Conservation (phyloP, 2,329 filamentous ascomycete species). For the Beauveria rudraprayagi region DNA sequence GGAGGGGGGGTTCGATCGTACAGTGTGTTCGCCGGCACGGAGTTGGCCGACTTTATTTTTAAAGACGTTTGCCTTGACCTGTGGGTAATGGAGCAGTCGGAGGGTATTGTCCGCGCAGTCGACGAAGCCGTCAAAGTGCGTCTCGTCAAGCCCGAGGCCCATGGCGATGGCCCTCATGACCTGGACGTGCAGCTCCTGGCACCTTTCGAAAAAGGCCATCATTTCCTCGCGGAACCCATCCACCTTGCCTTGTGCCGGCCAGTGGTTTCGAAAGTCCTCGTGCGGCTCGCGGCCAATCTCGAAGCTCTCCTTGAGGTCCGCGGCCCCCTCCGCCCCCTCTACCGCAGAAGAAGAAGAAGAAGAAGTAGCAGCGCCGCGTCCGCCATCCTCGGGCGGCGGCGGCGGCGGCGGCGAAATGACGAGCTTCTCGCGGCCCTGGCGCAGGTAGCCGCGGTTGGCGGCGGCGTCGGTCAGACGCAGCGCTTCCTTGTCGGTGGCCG, state of each 20-base stretch:
- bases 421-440: conserved; percentile 64
- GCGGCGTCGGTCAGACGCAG: conserved; percentile 65
- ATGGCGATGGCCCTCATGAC: conserved; percentile 80
- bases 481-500: conserved; percentile 53
- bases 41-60: conserved; percentile 59
- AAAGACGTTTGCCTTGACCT: conserved; percentile 58
- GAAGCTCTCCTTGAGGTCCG: conserved; percentile 57
- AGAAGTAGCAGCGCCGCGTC: conserved; percentile 31
- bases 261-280: conserved; percentile 62
- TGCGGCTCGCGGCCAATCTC: conserved; percentile 57
- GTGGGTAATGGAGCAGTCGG: conserved; percentile 69
- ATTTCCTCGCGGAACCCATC: conserved; percentile 62
- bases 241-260: conserved; percentile 50
- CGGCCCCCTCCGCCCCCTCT: conserved; percentile 21
- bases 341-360: conserved; percentile 20
- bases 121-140: conserved; percentile 70
- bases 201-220: conserved; percentile 65
- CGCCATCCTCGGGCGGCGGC: conserved; percentile 45
- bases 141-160: conserved; percentile 63
- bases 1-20: conserved; percentile 10
- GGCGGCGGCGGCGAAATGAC: conserved; percentile 22
- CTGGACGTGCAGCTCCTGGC: conserved; percentile 64
- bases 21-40: conserved; percentile 68
- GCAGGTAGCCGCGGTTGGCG: conserved; percentile 67
- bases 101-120: conserved; percentile 63